Base-by-base conservation (phyloP, 2,329 filamentous ascomycete genomes). In the Madurella mycetomatis region DNA sequence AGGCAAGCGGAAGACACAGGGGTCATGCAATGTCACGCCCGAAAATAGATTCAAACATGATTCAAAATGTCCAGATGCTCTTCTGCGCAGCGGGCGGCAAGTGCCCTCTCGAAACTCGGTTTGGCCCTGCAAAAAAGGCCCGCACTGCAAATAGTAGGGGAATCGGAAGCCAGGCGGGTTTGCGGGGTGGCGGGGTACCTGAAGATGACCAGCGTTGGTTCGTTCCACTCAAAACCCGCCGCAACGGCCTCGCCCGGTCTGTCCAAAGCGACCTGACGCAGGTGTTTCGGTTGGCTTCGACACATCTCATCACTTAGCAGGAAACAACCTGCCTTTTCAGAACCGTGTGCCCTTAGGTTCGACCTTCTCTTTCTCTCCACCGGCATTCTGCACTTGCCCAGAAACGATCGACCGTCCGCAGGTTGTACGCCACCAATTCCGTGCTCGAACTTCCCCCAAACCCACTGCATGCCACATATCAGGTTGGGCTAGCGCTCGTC, bases 261-360 rank as follows among this genome's bases (percentile, higher is more conserved):
- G 34, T 12, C n/a, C 16, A 39, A 19, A 9, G 18, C 37, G 34
- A 25, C 46, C 46, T 48, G 49, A 47, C 49, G 54, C 46, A 41
- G 37, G 47, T 59, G 54, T 59, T 57, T 56, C 49, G 49, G 52
- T 53, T 55, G 56, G 47, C 32, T 48, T 48, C 39, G 34, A 41
- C 41, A 48, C 34, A 41, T 40, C 8, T 16, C 30, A 43, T 19
- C 12, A 41, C 19, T 19, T 7, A 41, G 9, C 13, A 2, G 34
- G 34, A 37, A 37, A 15, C 34, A 37, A 37, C 9, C 7, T 25
- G 25, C 7, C 25, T 25, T 25, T 25, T 25, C 25, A 25, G 25
- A 25, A 7, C 25, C 25, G 25, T 25, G 25, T 7, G 7, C 4
- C 7, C 25, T 25, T 7, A 3, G 25, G 7, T 25, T 25, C 7